phyloP scores from a whole-genome alignment of 129 eudicot genomes.

The Mikania micrantha region DNA sequence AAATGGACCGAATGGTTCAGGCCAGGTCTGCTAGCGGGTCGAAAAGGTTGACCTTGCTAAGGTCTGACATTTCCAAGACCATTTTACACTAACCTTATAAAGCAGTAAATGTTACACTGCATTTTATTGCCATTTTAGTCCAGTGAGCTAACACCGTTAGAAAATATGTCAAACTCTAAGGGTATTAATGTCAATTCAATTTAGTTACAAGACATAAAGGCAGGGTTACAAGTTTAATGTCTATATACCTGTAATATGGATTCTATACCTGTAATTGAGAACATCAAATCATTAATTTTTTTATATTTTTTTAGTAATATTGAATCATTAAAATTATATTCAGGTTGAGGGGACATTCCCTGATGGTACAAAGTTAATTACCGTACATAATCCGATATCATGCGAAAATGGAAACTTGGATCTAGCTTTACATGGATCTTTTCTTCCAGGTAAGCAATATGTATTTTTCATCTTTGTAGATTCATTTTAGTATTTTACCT shows the following conservation, averaged over 20 bases:
- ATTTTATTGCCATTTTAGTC: too few species aligned
- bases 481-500: not conserved
- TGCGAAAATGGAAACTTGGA: slow-evolving; percentile 86
- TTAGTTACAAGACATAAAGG: too few species aligned
- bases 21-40: not conserved
- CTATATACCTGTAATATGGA: slow-evolving; percentile 8
- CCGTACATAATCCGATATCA: slow-evolving; percentile 81
- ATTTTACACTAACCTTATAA: not conserved
- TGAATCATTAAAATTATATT: slow-evolving; percentile 9
- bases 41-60: not conserved
- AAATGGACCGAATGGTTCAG: not conserved
- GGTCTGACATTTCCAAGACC: not conserved
- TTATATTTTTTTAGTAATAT: not conserved
- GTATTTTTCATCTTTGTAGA: not conserved
- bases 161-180: too few species aligned
- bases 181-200: too few species aligned
- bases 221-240: too few species aligned
- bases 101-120: not conserved
- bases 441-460: slow-evolving; percentile 76
- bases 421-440: slow-evolving; percentile 94
- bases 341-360: slow-evolving; percentile 98
- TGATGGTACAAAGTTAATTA: slow-evolving; percentile 90
- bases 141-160: too few species aligned
- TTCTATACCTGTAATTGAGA: not conserved
- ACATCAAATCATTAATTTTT: not conserved